Conservation (phyloP, 2,329 filamentous ascomycete species). For the Aspergillus jensenii region DNA sequence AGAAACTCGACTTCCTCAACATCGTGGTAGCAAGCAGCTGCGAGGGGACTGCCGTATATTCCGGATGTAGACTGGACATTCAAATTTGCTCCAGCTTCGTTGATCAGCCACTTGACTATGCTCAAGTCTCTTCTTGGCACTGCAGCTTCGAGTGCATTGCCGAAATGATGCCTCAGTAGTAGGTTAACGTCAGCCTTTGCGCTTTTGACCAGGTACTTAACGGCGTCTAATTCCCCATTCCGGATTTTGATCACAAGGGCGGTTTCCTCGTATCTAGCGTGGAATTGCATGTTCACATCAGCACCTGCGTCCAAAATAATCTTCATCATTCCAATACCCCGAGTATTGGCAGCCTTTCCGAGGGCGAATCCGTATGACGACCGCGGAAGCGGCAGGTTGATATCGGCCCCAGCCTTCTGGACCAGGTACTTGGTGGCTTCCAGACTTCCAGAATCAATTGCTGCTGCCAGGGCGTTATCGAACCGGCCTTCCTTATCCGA, state of each 20-base stretch:
- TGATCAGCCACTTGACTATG: neutral
- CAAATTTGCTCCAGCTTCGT: neutral
- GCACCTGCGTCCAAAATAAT: neutral
- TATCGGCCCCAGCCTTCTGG: neutral
- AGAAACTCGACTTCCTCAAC: neutral
- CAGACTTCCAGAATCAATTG: neutral
- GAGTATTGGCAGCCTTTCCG: neutral
- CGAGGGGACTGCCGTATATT: neutral
- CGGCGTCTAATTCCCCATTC: neutral
- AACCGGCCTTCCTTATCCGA: neutral
- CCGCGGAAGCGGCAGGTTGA: neutral
- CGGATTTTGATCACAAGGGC: neutral
- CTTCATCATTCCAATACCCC: neutral
- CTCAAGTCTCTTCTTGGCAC: neutral
- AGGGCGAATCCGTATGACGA: neutral
- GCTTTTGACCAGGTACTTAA: conserved; percentile 3
- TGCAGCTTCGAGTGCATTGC: neutral
- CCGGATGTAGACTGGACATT: neutral
- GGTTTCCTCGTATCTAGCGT: neutral
- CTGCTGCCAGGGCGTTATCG: conserved; percentile 5
- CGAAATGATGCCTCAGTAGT: neutral
- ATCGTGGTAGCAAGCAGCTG: neutral
- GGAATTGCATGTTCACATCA: neutral
- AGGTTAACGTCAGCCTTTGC: conserved; percentile 1
- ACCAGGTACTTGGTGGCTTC: conserved; percentile 7